These are phyloP conservation scores for Aspergillus coremiiformis DNA, from an alignment of 495 filamentous ascomycete species.

Conservation along the genomic window DNA sequence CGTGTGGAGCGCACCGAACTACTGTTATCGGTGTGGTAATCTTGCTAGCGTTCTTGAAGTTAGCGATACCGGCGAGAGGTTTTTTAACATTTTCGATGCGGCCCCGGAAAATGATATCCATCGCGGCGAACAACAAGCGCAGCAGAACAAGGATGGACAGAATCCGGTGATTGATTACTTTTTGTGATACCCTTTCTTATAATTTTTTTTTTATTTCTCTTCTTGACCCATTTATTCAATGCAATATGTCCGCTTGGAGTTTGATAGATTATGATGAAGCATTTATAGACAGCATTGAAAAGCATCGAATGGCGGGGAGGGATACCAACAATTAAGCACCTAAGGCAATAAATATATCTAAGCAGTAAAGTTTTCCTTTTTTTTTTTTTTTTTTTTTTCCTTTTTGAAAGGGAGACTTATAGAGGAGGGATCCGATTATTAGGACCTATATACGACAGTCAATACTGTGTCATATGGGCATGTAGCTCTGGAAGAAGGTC, in stretches of 20 bases:
- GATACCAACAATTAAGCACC: neutral
- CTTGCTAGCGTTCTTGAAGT: slow-evolving; percentile 96
- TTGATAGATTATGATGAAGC: slow-evolving; percentile 11
- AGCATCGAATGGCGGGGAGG: slow-evolving; percentile 15
- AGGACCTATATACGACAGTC: neutral
- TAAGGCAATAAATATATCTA: neutral
- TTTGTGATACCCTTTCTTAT: slow-evolving; percentile 50
- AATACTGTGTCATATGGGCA: neutral
- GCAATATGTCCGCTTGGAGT: slow-evolving; percentile 6
- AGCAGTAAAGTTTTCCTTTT: neutral
- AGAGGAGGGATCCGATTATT: neutral
- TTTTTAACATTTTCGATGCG: slow-evolving; percentile 95
- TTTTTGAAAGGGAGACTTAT: neutral
- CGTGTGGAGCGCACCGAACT: slow-evolving; percentile 96
- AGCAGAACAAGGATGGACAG: slow-evolving; percentile 51
- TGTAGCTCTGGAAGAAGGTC: neutral
- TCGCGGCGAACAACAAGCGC: slow-evolving; percentile 60
- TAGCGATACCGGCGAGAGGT: slow-evolving; percentile 80
- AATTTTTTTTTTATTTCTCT: slow-evolving; percentile 6
- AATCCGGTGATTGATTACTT: slow-evolving; percentile 66
- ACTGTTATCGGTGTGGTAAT: slow-evolving; percentile 95
- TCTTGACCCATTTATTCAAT: slow-evolving; percentile 4
- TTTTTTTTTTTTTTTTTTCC: no score
- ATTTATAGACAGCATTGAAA: slow-evolving; percentile 23
- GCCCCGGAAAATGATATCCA: slow-evolving; percentile 92